Conservation (phyloP, 768 basidiomycete species). For the Rickenella mellea region DNA sequence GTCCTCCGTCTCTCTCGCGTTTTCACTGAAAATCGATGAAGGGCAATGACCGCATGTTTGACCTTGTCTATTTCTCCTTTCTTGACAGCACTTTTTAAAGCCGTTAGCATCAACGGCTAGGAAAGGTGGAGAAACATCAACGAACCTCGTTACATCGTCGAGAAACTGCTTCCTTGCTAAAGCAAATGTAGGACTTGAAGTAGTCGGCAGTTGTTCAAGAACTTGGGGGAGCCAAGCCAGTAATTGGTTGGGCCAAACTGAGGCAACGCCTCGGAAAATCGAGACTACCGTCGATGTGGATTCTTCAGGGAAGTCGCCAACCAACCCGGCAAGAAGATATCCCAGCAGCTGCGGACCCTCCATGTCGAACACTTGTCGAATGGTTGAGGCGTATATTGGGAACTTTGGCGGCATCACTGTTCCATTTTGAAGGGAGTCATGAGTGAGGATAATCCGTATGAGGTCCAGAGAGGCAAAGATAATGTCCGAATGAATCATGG, state of each 20-base stretch:
- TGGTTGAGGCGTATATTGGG: slow-evolving; percentile 49
- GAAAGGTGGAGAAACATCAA: neutral
- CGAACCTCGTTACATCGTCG: slow-evolving; percentile 65
- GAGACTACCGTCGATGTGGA: slow-evolving; percentile 61
- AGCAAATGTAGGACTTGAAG: slow-evolving; percentile 38
- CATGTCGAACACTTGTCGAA: slow-evolving; percentile 51
- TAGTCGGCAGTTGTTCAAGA: slow-evolving; percentile 58
- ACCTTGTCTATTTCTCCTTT: slow-evolving; percentile 66
- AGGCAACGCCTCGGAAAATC: slow-evolving; percentile 62
- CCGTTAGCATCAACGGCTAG: slow-evolving; percentile 6
- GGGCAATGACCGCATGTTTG: slow-evolving; percentile 62
- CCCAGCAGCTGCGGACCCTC: slow-evolving; percentile 67
- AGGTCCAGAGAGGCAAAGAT: slow-evolving; percentile 77
- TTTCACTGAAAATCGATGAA: slow-evolving; percentile 70
- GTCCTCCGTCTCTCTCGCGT: slow-evolving; percentile 52
- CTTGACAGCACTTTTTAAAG: slow-evolving; percentile 46
- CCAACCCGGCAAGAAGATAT: slow-evolving; percentile 66
- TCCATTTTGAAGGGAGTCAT: slow-evolving; percentile 53
- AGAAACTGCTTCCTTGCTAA: slow-evolving; percentile 67
- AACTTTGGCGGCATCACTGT: slow-evolving; percentile 44
- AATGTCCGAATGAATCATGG: slow-evolving; percentile 74
- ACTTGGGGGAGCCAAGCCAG: slow-evolving; percentile 64
- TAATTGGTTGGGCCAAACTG: slow-evolving; percentile 60
- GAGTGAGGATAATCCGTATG: slow-evolving; percentile 63
- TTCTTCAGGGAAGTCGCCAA: slow-evolving; percentile 86